Evolutionary conservation across 2,329 filamentous ascomycete genomes (phyloP).

Genomic region (Aspergillus brasiliensis): DNA sequence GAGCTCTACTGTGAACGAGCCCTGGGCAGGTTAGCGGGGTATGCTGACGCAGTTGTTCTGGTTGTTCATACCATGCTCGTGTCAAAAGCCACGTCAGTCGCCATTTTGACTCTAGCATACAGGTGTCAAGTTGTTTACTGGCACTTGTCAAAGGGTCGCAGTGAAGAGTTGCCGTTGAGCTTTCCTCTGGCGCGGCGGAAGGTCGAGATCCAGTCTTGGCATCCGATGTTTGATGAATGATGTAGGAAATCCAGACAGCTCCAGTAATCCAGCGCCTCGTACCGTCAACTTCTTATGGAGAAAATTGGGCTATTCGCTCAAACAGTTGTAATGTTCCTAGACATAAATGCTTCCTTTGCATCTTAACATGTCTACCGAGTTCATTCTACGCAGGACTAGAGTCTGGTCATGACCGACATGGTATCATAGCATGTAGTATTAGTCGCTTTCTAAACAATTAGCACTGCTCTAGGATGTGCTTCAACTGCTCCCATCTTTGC

Average conservation of each 20-base stretch:
- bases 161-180: conserved; percentile 13
- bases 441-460: conserved; percentile 16
- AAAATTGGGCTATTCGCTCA: too few relatives aligned
- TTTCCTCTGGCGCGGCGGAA: conserved; percentile 16
- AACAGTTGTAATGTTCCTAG: too few relatives aligned
- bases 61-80: conserved; percentile 73
- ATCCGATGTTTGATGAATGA: conserved; percentile 12
- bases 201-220: conserved; percentile 25
- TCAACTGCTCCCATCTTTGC: conserved; percentile 65
- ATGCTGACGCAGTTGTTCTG: neutral
- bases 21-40: conserved; percentile 54
- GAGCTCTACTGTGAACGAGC: conserved; percentile 82
- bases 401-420: conserved; percentile 10
- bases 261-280: neutral
- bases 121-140: neutral
- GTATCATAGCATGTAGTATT: conserved; percentile 27
- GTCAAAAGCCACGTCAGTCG: conserved; percentile 76
- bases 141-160: neutral
- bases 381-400: neutral
- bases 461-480: conserved; percentile 43
- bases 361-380: neutral
- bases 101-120: conserved; percentile 54
- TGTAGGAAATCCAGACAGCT: neutral
- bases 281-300: too few relatives aligned
- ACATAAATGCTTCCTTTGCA: neutral